A percentile compares a stretch with the other conserved stretches of the same genome.
Conservation (phyloP, 106 monocot species). For the Apostasia ramifera region DNA sequence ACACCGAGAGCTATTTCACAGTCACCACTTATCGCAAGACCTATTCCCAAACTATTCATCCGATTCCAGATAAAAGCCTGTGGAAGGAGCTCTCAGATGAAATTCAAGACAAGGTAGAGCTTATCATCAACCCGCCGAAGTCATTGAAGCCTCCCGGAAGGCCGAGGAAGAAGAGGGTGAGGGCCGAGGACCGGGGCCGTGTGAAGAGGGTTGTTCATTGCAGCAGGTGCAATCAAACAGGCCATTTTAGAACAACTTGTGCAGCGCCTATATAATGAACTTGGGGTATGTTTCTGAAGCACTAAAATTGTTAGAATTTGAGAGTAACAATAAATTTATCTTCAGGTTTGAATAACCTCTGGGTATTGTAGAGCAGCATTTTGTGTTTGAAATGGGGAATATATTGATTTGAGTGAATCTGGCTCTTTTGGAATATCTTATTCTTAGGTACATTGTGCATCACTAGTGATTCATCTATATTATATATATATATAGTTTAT, state of each 20-base stretch:
- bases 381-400: no score
- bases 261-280: slow-evolving; percentile 70
- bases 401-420: no score
- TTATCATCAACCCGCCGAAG: slow-evolving; percentile 75
- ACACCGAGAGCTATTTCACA: slow-evolving; percentile 90
- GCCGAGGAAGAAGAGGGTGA: slow-evolving; percentile 81
- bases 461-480: no score
- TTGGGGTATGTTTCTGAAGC: no score
- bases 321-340: no score
- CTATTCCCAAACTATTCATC: slow-evolving; percentile 91
- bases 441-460: no score
- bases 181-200: slow-evolving; percentile 80
- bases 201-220: slow-evolving; percentile 88
- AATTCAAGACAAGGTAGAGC: slow-evolving; percentile 19
- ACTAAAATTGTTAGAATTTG: no score
- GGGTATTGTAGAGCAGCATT: no score
- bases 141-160: slow-evolving; percentile 75
- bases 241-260: slow-evolving; percentile 95
- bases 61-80: slow-evolving; percentile 81
- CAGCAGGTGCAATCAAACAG: slow-evolving; percentile 94
- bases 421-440: no score
- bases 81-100: slow-evolving; percentile 64
- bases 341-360: no score
- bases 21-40: slow-evolving; percentile 88
- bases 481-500: no score